phyloP scores from a whole-genome alignment of 352 stramenopile genomes.

The Phytopythium delawarense region DNA sequence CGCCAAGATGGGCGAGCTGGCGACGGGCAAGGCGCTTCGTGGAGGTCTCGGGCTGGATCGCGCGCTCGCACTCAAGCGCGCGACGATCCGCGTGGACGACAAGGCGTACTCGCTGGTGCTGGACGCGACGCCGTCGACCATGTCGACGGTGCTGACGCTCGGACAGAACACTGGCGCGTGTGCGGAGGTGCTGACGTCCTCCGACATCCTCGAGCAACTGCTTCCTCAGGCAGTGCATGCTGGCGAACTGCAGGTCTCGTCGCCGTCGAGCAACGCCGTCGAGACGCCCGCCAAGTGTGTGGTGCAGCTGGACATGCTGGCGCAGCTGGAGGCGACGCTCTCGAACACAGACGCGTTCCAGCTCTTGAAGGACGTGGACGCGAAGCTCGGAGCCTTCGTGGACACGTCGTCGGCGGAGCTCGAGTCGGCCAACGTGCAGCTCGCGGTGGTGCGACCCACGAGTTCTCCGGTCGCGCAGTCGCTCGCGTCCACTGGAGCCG shows the following conservation, averaged over 20 bases:
- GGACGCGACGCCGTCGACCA: neutral
- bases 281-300: slow-evolving; percentile 11
- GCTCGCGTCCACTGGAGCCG: neutral
- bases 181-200: slow-evolving; percentile 15
- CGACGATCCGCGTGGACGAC: slow-evolving; percentile 14
- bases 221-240: slow-evolving; percentile 23
- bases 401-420: slow-evolving; percentile 21
- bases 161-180: slow-evolving; percentile 19
- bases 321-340: slow-evolving; percentile 1
- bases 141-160: slow-evolving; percentile 24
- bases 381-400: slow-evolving; percentile 37
- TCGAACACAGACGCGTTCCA: slow-evolving; percentile 17
- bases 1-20: slow-evolving; percentile 16
- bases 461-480: neutral
- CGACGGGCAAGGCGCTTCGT: slow-evolving; percentile 13
- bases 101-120: slow-evolving; percentile 25
- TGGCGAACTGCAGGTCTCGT: slow-evolving; percentile 19
- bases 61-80: slow-evolving; percentile 4
- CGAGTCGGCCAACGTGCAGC: slow-evolving; percentile 23
- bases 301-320: slow-evolving; percentile 23
- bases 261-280: neutral
- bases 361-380: slow-evolving; percentile 38
- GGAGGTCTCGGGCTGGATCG: neutral
- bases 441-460: slow-evolving; percentile 19
- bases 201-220: neutral